Base-by-base conservation (phyloP, 75 land plant genomes). In the Selaginella moellendorffii region DNA sequence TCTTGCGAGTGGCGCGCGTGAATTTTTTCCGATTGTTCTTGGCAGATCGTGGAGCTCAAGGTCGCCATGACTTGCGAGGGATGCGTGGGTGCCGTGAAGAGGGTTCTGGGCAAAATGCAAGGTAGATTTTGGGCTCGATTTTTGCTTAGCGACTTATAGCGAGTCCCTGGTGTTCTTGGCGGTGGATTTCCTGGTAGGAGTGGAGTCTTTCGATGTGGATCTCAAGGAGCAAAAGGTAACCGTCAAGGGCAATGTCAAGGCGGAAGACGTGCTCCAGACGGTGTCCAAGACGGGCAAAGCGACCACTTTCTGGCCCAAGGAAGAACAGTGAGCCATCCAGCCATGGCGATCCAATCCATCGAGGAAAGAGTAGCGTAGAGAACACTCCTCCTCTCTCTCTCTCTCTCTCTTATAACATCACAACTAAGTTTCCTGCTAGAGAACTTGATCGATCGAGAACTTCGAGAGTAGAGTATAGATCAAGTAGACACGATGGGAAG, bases 61-160 rank as follows among this genome's bases (percentile, higher is more conserved):
- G n/a, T n/a, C n/a, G n/a, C n/a, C n/a, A 90, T 90, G 96, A 80
- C 82, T 54, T 90, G 96, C 61, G 62, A 82, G 73, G 96, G 96
- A 51, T 90, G 96, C 69, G 85, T 73, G 65, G 96, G 81, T 1
- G 84, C 92, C 29, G 96, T 90, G 36, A 79, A 80, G 62, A 79
- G 86, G 64, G 91, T 82, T 29, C 73, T 90, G 10, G 79, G 66
- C 53, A 86, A 84, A 69, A 76, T 90, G 82, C 87, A 88, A 75
- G 96, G 96, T 90, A 72, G 18, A 10, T 46, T 46, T 46, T 10
- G 10, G 10, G 51, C 51, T 10, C 18, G 18, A 10, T 10, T 46
- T 46, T 46, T 46, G 18, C 51, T 46, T 25, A 30, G 68, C 68
- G 19, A 54, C 23, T 19, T 54, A 2, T 5, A 2, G 58, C 58